phyloP scores from a whole-genome alignment of 495 filamentous ascomycete species.

The Hypomontagnella monticulosa region DNA sequence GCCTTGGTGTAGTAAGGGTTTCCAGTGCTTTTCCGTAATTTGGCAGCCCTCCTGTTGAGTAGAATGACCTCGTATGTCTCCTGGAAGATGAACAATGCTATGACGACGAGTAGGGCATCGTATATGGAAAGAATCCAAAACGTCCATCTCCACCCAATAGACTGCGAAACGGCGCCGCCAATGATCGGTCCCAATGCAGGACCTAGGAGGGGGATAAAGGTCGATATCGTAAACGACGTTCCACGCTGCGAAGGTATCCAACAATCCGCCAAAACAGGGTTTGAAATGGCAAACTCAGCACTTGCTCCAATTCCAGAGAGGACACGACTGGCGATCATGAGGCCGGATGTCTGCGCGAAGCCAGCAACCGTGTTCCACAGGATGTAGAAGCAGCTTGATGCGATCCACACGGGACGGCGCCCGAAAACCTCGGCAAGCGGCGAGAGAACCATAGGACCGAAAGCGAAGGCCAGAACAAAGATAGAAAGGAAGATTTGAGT shows the following conservation, averaged over 20 bases:
- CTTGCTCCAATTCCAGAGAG: conserved; percentile 59
- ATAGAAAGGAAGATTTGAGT: conserved; percentile 50
- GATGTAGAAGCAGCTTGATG: conserved; percentile 57
- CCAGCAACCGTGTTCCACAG: conserved; percentile 61
- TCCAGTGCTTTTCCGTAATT: conserved; percentile 64
- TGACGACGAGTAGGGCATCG: conserved; percentile 44
- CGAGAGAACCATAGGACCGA: conserved; percentile 68
- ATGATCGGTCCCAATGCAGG: conserved; percentile 63
- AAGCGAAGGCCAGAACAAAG: conserved; percentile 63
- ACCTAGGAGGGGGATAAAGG: conserved; percentile 60
- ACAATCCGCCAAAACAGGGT: conserved; percentile 63
- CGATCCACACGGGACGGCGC: conserved; percentile 56
- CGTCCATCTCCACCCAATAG: conserved; percentile 61
- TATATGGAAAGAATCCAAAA: conserved; percentile 59
- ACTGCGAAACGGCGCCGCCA: conserved; percentile 57
- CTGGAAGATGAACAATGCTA: conserved; percentile 55
- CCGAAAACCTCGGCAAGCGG: conserved; percentile 71
- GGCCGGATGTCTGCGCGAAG: conserved; percentile 52
- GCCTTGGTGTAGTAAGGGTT: conserved; percentile 53
- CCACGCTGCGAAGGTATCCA: conserved; percentile 58
- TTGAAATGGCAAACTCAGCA: conserved; percentile 59
- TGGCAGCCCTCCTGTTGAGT: conserved; percentile 61
- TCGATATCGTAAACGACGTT: conserved; percentile 58
- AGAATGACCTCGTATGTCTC: conserved; percentile 71
- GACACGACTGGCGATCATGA: conserved; percentile 63